Base-by-base conservation (phyloP, 768 basidiomycete species). In the Pluteus cervinus region DNA sequence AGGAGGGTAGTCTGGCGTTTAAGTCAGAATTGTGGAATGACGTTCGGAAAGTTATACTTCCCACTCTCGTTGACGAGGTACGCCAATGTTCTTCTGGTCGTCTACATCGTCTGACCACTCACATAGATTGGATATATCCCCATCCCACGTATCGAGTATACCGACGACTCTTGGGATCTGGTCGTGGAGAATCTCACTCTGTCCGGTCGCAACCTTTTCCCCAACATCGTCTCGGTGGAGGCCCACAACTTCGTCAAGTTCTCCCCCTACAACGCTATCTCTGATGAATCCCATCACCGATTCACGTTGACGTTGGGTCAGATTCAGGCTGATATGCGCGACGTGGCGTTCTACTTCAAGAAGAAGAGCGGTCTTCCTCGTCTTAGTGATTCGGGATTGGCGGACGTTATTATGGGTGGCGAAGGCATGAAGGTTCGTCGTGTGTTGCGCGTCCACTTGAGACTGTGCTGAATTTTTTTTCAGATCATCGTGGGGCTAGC, bases 61-160 rank as follows among this genome's bases (percentile, higher is more conserved):
- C 94, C 5, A 63, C 73, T 5, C 58, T 94, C 24, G 77, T 92
- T 48, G 71, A 84, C 24, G 71, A 84, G 63, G 80, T 91, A 46
- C 37, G 71, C 24, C 21, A n/a, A 21, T 9, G 7, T 4, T 12
- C 28, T 21, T 31, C 7, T 21, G 4, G 17, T 4, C 11, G 18
- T 20, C 6, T 5, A 18, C 9, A 10, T 21, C 21, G 7, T 26
- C 24, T 24, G 16, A 22, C 4, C 16, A 7, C 29, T 31, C 0
- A 37, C 28, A 18, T 36, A 86, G 77, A 67, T 84, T 34, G 83
- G 82, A 15, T 84, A 88, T 50, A 54, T 93, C 38, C 91, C 91
- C 5, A 93, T 98, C 46, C 94, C 94, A 0, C 82, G 91, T 24
- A 78, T 92, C 54, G 93, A 96, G 60, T 98, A 96, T 63, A 83